Base-by-base conservation (phyloP, 805 yeast genomes). In the Scheffersomyces coipomensis region DNA sequence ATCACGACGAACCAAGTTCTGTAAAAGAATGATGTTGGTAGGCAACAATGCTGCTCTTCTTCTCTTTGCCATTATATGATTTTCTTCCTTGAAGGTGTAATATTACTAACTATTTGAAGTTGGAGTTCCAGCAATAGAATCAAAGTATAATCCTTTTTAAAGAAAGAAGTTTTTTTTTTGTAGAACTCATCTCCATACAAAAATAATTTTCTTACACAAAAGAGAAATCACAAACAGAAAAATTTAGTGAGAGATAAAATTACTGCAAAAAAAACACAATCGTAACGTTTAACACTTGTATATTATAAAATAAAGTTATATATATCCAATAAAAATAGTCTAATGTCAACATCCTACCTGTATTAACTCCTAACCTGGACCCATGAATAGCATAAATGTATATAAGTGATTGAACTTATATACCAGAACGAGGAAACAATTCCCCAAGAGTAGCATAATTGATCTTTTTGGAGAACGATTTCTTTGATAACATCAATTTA, bases 11-110 rank as follows among this genome's bases (percentile, higher is more conserved):
- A 93, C 95, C 47, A 93, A 73, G 61, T 93, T 93, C 66, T 93
- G 99, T 44, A 93, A 67, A 46, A 91, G 69, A 27, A 95, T 90
- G 57, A 93, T 85, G 64, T 93, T 93, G 15, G 89, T 86, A 9
- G 98, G 98, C 58, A 91, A 71, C 41, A 90, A 76, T 33, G 97
- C 97, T 19, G 96, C 93, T 76, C 97, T 86, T 66, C 86, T 82
- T 61, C 82, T 77, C 63, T 83, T 87, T 25, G 78, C 96, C 98
- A 91, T 91, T 16, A 19, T 51, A n/a, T n/a, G n/a, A n/a, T n/a
- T n/a, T n/a, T n/a, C n/a, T n/a, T n/a, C n/a, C n/a, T n/a, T n/a
- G n/a, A n/a, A n/a, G n/a, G n/a, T n/a, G n/a, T n/a, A n/a, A n/a
- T n/a, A n/a, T n/a, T n/a, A n/a, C n/a, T n/a, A n/a, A n/a, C n/a